Base-by-base conservation (phyloP, 352 stramenopile genomes). In the Pythium brachiatum region DNA sequence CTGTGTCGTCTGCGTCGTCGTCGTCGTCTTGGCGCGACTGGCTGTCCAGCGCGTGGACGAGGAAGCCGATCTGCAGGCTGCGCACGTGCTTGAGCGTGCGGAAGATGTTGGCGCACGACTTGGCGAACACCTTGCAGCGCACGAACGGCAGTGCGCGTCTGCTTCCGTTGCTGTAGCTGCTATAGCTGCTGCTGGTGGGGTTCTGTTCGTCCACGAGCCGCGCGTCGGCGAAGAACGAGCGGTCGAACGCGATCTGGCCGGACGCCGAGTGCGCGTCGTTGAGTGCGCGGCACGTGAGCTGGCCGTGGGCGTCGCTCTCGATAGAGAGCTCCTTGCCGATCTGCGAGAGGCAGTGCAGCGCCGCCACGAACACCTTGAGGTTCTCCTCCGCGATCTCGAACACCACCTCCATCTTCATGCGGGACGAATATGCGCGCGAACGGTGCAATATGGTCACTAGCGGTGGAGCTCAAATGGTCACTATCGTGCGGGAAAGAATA, bases 191-290 rank as follows among this genome's bases (percentile, higher is more conserved):
- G 23, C 18, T 13, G n/a, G n/a, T 21, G 58, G 50, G 13, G n/a
- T 12, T 34, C 15, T 36, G 20, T 7, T 16, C 13, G 53, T 53
- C 36, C 5, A 61, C 41, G 7, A 79, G 53, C 36, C 59, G 54
- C 20, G 73, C 67, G 41, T 68, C 50, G 20, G 62, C 63, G 62
- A 95, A 92, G 73, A 93, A 95, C n/a, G 71, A 76, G 18, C 72
- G 70, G 9, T 84, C 79, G 43, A 95, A 79, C 18, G 70, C 55
- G 56, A 95, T 72, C 44, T 86, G 68, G 2, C 73, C 82, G 18
- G 83, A 90, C 25, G 83, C 86, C 48, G 86, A 95, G 64, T 90
- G 86, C 64, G 86, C 81, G 53, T 95, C 86, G 64, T 95, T 95
- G 50, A 95, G 74, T 57, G 81, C 81, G 51, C 83, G 84, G 20